Evolutionary conservation across 2,329 filamentous ascomycete species (phyloP), one percentile per base, ranked within the genome.

Genomic region (Colletotrichum tofieldiae): DNA sequence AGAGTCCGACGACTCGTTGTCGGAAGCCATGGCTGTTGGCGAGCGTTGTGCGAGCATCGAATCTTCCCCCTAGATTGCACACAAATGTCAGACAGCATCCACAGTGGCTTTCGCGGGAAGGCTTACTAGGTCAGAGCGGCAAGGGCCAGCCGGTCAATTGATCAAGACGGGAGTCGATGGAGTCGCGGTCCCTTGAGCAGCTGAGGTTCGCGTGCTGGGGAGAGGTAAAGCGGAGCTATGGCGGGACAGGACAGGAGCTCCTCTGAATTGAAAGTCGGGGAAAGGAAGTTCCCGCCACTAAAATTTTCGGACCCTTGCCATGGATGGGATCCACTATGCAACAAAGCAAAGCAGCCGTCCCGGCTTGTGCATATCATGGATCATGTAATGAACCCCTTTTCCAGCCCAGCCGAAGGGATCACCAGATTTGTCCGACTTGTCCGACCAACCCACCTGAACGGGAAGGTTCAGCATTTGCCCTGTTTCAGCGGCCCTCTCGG

Each of bases 221-320:
- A 49, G 49, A 67, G 45, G 58, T 59, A 52, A 64, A 54, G 66
- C 66, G 70, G 70, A 73, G 73, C 60, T 65, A 16, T 37, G 41
- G 55, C 64, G 52, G 67, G 67, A 58, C 51, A 41, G 11, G 49
- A 54, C 26, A 32, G 54, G 69, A 71, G 58, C 68, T 68, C 63
- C 45, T 70, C 55, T 60, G 61, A 32, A 52, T 41, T 52, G n/a
- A 52, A 61, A 54, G 58, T 72, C 65, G 70, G 65, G 70, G 70
- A 70, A 72, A 69, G 70, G 65, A 72, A 72, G 70, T 72, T 70
- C 59, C 70, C 70, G 70, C 65, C 70, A 47, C 65, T 72, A 65
- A 70, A 59, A 58, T 69, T 72, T 64, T 67, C 65, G 65, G 59
- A 59, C 59, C 65, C 58, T 43, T 20, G 39, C 41, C 12, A 32